Evolutionary conservation across 768 basidiomycete species (phyloP).

Genomic region (Auriscalpium orientale): DNA sequence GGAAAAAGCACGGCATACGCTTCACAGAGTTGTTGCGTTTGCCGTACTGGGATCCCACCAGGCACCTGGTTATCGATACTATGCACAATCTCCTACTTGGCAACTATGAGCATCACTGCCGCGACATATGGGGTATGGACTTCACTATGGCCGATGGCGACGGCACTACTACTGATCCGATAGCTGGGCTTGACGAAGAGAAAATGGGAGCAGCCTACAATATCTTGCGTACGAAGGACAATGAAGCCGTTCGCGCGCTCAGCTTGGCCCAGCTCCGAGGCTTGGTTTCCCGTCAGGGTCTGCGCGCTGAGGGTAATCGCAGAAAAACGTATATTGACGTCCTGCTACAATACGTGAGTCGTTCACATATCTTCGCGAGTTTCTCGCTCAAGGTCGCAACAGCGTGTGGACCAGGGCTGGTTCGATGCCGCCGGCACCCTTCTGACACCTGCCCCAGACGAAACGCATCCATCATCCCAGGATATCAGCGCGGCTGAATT

Average conservation of each 20-base stretch:
- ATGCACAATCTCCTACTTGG: slow-evolving; percentile 37
- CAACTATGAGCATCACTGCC: slow-evolving; percentile 25
- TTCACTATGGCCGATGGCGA: neutral
- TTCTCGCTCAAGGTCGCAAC: neutral
- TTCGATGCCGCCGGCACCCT: neutral
- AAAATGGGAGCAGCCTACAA: neutral
- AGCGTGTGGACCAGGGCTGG: neutral
- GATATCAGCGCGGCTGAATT: too few relatives aligned
- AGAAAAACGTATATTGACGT: neutral
- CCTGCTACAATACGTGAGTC: neutral
- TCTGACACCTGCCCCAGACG: neutral
- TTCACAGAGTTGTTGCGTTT: slow-evolving; percentile 26
- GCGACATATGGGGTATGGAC: slow-evolving; percentile 2
- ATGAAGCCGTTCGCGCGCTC: neutral
- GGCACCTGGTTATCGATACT: slow-evolving; percentile 26
- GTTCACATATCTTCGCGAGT: neutral
- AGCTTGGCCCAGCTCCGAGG: neutral
- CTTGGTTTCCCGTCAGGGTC: neutral
- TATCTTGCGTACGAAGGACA: neutral
- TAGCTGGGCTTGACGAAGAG: neutral
- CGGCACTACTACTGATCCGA: neutral
- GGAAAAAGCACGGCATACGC: slow-evolving; percentile 16
- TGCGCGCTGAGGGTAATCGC: neutral
- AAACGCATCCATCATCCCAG: neutral
- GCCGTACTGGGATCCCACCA: slow-evolving; percentile 32